Conservation (phyloP, 2,329 filamentous ascomycete species). For the Leptographium lundbergii region DNA sequence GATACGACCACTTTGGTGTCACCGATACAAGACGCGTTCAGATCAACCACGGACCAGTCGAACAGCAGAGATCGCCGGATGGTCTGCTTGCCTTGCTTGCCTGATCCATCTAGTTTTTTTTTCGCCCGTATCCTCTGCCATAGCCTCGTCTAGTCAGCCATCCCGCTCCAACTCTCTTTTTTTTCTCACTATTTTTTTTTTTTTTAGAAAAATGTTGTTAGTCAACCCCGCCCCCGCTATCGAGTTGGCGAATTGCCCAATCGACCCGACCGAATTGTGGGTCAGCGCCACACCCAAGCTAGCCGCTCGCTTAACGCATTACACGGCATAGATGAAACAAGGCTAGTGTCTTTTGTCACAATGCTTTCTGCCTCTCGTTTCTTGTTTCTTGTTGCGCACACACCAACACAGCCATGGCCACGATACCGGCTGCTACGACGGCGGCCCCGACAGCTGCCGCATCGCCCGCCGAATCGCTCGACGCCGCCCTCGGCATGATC, state of each 20-base stretch:
- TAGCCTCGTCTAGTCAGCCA: background rate
- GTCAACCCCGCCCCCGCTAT: background rate
- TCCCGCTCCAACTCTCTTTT: background rate
- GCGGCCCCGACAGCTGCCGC: no score
- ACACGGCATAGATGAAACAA: background rate
- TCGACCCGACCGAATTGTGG: background rate
- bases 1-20: no score
- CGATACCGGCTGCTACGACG: background rate
- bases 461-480: slow-evolving; percentile 19
- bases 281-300: background rate
- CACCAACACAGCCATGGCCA: no score
- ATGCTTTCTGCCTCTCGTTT: no score
- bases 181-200: background rate
- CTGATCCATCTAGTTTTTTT: background rate
- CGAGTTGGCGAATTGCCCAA: background rate
- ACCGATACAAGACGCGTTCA: background rate
- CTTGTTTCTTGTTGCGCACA: no score
- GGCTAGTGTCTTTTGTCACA: background rate
- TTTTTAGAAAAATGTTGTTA: background rate
- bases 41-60: background rate
- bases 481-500: slow-evolving; percentile 41
- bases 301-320: background rate
- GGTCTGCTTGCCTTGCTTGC: background rate
- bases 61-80: background rate
- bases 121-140: background rate